Percentiles rank a stretch among this genome's conserved stretches.
These are phyloP conservation scores for Posidonia australis DNA, from an alignment of 106 monocot genomes.

Conservation along the genomic window DNA sequence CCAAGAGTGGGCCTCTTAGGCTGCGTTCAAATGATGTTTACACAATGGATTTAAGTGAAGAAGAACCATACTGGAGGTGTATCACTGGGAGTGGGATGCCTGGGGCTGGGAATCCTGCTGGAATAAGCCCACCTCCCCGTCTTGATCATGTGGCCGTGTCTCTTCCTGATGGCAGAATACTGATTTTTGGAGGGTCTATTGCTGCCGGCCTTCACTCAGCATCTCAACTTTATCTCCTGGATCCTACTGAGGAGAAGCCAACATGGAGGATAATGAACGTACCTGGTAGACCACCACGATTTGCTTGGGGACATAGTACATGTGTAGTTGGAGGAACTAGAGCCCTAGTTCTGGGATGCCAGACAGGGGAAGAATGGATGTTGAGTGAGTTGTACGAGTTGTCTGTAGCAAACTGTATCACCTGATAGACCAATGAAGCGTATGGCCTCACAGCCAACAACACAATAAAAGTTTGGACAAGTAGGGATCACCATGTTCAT, in stretches of 20 bases:
- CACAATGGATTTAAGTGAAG: slow-evolving; percentile 81
- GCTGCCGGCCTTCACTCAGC: slow-evolving; percentile 92
- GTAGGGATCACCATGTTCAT: background rate
- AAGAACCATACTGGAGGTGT: slow-evolving; percentile 69
- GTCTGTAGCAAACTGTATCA: slow-evolving; percentile 33
- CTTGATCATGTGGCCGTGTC: slow-evolving; percentile 93
- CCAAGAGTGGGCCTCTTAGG: slow-evolving; percentile 82
- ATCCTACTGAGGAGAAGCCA: slow-evolving; percentile 84
- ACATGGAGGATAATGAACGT: slow-evolving; percentile 89
- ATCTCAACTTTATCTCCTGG: slow-evolving; percentile 87
- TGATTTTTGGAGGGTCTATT: slow-evolving; percentile 97
- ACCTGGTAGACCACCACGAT: slow-evolving; percentile 75
- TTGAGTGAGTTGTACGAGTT: slow-evolving; percentile 80
- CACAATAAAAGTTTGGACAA: background rate
- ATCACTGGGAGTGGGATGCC: slow-evolving; percentile 94
- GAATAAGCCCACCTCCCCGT: slow-evolving; percentile 75
- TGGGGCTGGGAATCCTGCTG: slow-evolving; percentile 82
- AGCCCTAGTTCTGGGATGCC: slow-evolving; percentile 80
- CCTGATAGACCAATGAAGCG: background rate
- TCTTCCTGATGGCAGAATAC: slow-evolving; percentile 66
- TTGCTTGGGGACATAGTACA: slow-evolving; percentile 97
- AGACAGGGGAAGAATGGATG: slow-evolving; percentile 99
- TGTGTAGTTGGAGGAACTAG: slow-evolving; percentile 86
- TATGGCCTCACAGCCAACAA: background rate
- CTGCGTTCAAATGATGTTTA: slow-evolving; percentile 86